phyloP scores from a whole-genome alignment of 2,329 filamentous ascomycete species.

The Sporothrix dimorphospora region DNA sequence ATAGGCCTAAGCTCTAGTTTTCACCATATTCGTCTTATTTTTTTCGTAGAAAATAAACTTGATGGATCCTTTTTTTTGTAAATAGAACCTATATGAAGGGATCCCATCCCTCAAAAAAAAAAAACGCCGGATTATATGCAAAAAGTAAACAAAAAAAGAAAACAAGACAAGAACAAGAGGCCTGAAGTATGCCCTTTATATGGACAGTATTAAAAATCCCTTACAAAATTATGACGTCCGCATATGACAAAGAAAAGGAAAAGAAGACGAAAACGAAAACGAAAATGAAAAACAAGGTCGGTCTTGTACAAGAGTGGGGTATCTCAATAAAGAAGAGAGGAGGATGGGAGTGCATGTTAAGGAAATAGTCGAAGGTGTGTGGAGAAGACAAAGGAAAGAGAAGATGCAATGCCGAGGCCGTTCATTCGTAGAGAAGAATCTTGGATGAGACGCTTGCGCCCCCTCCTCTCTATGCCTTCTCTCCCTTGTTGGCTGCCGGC shows the following conservation, averaged over 20 bases:
- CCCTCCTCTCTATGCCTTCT: not conserved
- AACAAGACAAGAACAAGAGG: not conserved
- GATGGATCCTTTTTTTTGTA: too few species aligned
- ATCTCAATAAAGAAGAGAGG: not conserved
- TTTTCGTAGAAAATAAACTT: too few species aligned
- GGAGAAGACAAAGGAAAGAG: not conserved
- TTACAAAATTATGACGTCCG: too few species aligned
- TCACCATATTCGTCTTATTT: too few species aligned
- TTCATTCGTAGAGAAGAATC: too few species aligned
- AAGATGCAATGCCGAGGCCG: not conserved
- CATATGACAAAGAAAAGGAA: not conserved
- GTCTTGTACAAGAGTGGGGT: conserved; percentile 11
- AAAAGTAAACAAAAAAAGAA: not conserved
- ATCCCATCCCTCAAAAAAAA: not conserved
- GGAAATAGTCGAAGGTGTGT: too few species aligned
- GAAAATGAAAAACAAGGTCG: not conserved
- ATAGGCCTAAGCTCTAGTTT: too few species aligned
- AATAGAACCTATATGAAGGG: too few species aligned
- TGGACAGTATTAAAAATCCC: not conserved
- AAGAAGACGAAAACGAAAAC: not conserved
- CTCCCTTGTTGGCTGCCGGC: not conserved
- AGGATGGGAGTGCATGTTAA: not conserved
- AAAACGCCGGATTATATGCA: not conserved
- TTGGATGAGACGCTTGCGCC: too few species aligned
- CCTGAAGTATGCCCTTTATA: not conserved